Percentiles rank a stretch among this genome's conserved stretches.
These are phyloP conservation scores for Phytophthora colocasiae DNA, from an alignment of 352 stramenopile genomes.

Conservation along the genomic window DNA sequence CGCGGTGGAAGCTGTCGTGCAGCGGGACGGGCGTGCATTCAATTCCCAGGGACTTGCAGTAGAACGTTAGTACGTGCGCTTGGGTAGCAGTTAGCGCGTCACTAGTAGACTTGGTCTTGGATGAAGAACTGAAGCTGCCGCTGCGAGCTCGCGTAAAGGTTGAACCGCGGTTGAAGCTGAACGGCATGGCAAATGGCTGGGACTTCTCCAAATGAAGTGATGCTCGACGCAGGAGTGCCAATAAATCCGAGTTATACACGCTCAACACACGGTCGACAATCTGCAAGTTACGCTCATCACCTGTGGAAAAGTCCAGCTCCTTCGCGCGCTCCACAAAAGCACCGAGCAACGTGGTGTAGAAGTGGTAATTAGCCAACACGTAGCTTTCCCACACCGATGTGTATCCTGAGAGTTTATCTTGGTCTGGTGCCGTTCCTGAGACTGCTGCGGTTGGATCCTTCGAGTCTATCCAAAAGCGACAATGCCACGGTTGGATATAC, in stretches of 20 bases:
- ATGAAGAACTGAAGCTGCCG: constrained; percentile 36
- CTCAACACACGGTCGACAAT: constrained; percentile 76
- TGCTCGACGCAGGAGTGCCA: constrained; percentile 64
- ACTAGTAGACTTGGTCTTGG: constrained; percentile 35
- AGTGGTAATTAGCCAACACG: constrained; percentile 90
- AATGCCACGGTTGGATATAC: constrained; percentile 89
- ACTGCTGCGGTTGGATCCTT: constrained; percentile 27
- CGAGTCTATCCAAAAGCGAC: constrained; percentile 61
- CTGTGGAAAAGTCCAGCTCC: constrained; percentile 81
- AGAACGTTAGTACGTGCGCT: constrained; percentile 79
- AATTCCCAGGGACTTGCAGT: constrained; percentile 82
- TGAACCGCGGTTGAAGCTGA: constrained; percentile 36
- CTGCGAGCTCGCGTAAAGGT: constrained; percentile 35
- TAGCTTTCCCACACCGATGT: constrained; percentile 76
- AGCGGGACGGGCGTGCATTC: constrained; percentile 73
- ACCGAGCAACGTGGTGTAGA: constrained; percentile 85
- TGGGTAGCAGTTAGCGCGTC: constrained; percentile 67
- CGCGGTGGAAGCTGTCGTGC: constrained; percentile 78
- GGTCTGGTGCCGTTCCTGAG: constrained; percentile 9
- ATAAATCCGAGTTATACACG: constrained; percentile 74
- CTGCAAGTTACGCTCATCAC: constrained; percentile 65
- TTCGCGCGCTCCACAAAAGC: constrained; percentile 84
- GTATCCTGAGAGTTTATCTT: constrained; percentile 42
- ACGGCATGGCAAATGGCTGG: constrained; percentile 70
- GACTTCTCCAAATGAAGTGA: constrained; percentile 73